A percentile compares a stretch with the other conserved stretches of the same genome.
phyloP scores from a whole-genome alignment of 768 basidiomycete species.

The Tricholoma matsutake region DNA sequence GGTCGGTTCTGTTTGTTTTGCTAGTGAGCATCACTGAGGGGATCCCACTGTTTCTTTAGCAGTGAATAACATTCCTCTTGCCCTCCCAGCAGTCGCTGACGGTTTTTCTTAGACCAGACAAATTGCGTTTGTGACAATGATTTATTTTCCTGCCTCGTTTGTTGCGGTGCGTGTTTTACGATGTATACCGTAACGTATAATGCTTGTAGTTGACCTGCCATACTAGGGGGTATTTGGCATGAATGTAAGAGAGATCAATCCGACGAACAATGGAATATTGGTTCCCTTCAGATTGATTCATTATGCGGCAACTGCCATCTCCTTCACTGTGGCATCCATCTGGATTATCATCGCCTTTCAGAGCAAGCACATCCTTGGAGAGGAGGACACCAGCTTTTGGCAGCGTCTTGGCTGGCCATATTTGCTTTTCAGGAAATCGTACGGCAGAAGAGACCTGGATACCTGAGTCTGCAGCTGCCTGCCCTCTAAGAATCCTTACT shows the following conservation, averaged over 20 bases:
- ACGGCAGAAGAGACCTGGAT: background rate
- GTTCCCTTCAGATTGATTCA: slow-evolving; percentile 11
- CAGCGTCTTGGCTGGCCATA: slow-evolving; percentile 36
- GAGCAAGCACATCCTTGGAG: slow-evolving; percentile 35
- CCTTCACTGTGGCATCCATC: slow-evolving; percentile 46
- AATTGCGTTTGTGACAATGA: slow-evolving; percentile 60
- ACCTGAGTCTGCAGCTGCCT: no score
- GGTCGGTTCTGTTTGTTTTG: slow-evolving; percentile 8
- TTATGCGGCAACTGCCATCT: slow-evolving; percentile 42
- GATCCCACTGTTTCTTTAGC: slow-evolving; percentile 11
- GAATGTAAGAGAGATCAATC: slow-evolving; percentile 47
- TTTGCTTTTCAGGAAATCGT: slow-evolving; percentile 16
- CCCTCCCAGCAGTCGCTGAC: background rate
- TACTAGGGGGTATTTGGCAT: slow-evolving; percentile 55
- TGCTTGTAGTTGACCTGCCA: background rate
- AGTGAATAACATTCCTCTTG: slow-evolving; percentile 12
- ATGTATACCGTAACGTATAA: no score
- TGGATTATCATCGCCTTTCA: slow-evolving; percentile 61
- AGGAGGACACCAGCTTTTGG: slow-evolving; percentile 22
- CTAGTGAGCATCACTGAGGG: background rate
- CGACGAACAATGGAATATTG: slow-evolving; percentile 34
- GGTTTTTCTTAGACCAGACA: slow-evolving; percentile 42
- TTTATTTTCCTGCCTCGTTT: slow-evolving; percentile 58
- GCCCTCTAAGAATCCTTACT: no score
- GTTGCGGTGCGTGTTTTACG: slow-evolving; percentile 34